These are phyloP conservation scores for Heterobasidion occidentale DNA, from an alignment of 1,284 basidiomycete genomes.

Conservation along the genomic window DNA sequence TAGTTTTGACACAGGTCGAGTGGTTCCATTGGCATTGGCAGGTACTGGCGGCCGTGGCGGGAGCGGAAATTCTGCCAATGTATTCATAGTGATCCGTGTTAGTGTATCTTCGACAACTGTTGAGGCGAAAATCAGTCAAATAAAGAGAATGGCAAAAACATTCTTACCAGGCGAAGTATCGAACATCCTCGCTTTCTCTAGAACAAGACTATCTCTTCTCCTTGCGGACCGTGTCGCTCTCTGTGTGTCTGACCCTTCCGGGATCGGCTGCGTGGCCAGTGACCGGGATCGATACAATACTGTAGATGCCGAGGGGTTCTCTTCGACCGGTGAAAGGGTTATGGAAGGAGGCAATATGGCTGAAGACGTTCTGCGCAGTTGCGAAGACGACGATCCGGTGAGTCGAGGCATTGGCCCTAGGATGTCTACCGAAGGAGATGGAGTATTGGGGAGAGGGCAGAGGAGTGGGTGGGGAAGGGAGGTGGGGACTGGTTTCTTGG, in stretches of 20 bases:
- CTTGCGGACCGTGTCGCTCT: constrained; percentile 9
- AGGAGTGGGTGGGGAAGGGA: not conserved
- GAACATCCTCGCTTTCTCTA: constrained; percentile 38
- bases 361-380: not conserved
- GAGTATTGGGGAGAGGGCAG: not conserved
- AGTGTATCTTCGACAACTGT: constrained; percentile 12
- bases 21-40: constrained; percentile 9
- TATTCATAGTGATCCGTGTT: constrained; percentile 18
- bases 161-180: constrained; percentile 16
- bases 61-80: constrained; percentile 28
- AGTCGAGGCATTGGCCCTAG: not conserved
- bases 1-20: constrained; percentile 21
- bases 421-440: constrained; percentile 1
- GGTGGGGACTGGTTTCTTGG: not conserved
- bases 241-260: not conserved
- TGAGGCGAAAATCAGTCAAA: not conserved
- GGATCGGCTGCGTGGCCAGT: constrained; percentile 4
- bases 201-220: constrained; percentile 38
- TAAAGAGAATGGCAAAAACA: not conserved
- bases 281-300: constrained; percentile 16
- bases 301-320: not conserved
- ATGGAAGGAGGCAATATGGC: not conserved
- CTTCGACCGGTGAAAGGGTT: not conserved
- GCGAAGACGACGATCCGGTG: not conserved
- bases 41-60: constrained; percentile 35